Evolutionary conservation across 331 rosid genomes (phyloP), one percentile per base, ranked within the genome.

Genomic region (Rosa hybrid): DNA sequence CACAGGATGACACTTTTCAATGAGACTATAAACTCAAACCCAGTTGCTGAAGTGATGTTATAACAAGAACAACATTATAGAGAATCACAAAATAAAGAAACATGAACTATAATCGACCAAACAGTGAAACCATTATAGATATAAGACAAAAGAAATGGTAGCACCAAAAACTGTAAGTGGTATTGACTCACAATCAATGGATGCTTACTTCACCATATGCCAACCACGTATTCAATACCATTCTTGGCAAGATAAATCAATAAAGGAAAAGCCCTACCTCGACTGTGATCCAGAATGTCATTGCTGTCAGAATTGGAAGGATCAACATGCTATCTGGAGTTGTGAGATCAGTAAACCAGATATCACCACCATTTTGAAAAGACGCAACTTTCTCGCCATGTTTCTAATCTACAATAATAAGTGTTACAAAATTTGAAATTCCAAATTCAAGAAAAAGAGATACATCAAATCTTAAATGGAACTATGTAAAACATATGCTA

Each of bases 331-430:
- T 63, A 63, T 77, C 62, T 49, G 80, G 80, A 27, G 80, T 77
- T 27, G 80, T 20, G 21, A 63, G 80, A 77, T 77, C 71, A 17
- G 72, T 77, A 63, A 77, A 77, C 80, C 80, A 77, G 34, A 77
- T 62, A 27, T 62, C 48, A 48, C 80, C 80, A 6, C 80, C 80
- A 63, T 9, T 77, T 27, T 77, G 46, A 64, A 77, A 77, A 18
- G 80, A 77, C 38, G 72, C 72, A 46, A 77, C 80, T 51, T 77
- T 77, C 80, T 27, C 72, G 25, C 27, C 27, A 25, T 25, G 27
- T 25, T 25, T 25, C 27, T 25, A 25, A 25, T 25, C 27, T 25
- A 25, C 71, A 76, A 23, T 56, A 9, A 45, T 65, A 16, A 44
- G 18, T 60, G 44, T 44, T 27, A 25, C 12, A 21, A 8, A 76